Evolutionary conservation across 1,139 yeast genomes (phyloP).

Genomic region (Yamadazyma membranifaciens): DNA sequence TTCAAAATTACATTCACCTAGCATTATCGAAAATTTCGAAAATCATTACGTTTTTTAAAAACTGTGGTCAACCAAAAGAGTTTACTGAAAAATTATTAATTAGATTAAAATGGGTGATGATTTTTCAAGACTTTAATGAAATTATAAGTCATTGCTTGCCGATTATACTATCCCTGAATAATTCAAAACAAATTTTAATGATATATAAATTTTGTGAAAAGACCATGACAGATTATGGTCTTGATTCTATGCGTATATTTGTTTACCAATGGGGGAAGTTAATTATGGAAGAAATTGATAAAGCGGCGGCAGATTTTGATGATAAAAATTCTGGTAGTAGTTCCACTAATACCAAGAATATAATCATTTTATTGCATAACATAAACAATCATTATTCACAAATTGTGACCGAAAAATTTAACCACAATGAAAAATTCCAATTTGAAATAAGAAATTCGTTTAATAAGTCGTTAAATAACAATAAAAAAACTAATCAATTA

Average conservation of each 20-base stretch:
- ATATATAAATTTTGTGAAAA: slow-evolving; percentile 19
- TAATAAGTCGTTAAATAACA: slow-evolving; percentile 20
- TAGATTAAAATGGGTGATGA: slow-evolving; percentile 29
- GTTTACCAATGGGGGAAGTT: slow-evolving; percentile 22
- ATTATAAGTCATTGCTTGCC: slow-evolving; percentile 22
- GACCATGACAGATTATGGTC: slow-evolving; percentile 17
- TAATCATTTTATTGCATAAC: slow-evolving; percentile 11
- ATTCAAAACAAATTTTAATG: slow-evolving; percentile 17
- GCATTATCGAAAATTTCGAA: slow-evolving; percentile 16
- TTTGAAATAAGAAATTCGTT: slow-evolving; percentile 31
- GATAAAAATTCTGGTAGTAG: not conserved
- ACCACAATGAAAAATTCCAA: slow-evolving; percentile 22
- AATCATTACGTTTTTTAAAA: slow-evolving; percentile 20
- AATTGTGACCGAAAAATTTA: slow-evolving; percentile 14
- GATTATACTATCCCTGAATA: slow-evolving; percentile 15
- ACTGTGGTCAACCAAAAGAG: slow-evolving; percentile 22
- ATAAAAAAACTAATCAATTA: slow-evolving; percentile 18
- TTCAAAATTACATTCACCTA: slow-evolving; percentile 20
- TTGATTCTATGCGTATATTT: slow-evolving; percentile 21
- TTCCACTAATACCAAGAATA: slow-evolving; percentile 4
- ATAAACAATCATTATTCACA: slow-evolving; percentile 13
- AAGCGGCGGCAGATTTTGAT: slow-evolving; percentile 8
- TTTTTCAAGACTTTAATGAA: slow-evolving; percentile 27
- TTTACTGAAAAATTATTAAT: slow-evolving; percentile 22
- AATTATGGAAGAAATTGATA: slow-evolving; percentile 10